Base-by-base conservation (phyloP, 495 filamentous ascomycete genomes). In the Jackrogersella multiformis region DNA sequence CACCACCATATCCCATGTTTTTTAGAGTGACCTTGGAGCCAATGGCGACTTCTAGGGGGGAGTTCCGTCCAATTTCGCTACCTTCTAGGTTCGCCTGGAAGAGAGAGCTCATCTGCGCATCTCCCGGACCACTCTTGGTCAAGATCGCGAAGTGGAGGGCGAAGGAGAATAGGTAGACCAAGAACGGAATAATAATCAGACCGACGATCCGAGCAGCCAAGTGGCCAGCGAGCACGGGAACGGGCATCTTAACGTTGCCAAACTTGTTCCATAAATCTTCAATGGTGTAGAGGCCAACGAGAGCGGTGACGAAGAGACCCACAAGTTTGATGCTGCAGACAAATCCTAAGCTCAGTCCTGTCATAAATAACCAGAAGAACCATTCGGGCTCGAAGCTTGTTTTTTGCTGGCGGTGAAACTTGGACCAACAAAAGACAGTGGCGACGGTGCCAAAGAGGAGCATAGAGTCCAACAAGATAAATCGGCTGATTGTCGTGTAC, bases 221-320 rank as follows among this genome's bases (percentile, higher is more conserved):
- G 76, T 99, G 95, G 23, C 88, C 87, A 21, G 84, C 91, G 61
- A 97, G 85, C 38, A 86, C 87, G 75, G 90, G 89, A 79, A 90
- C 87, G 4, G 92, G 89, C 89, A 98, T 96, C 78, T 90, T 94
- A 45, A 89, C 75, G 73, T 99, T 92, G 56, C 95, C 95, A 77
- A 98, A 99, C 78, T 98, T 99, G 75, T 91, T 94, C 95, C 95
- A 99, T 21, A 99, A 82, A 74, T 98, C 96, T 77, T 99, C 96
- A 71, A 93, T 85, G 0, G 95, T 99, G 80, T 99, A 98, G 5
- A 98, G 81, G 38, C 95, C 95, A 67, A 99, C 93, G 36, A 99
- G 83, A 16, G 94, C 93, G 32, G 96, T 99, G 74, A 90, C 90
- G 75, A 98, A 99, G 59, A 97, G 82, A 1, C 95, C 95, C 64